Base-by-base conservation (phyloP, 129 eudicot genomes). In the Lactuca saligna region DNA sequence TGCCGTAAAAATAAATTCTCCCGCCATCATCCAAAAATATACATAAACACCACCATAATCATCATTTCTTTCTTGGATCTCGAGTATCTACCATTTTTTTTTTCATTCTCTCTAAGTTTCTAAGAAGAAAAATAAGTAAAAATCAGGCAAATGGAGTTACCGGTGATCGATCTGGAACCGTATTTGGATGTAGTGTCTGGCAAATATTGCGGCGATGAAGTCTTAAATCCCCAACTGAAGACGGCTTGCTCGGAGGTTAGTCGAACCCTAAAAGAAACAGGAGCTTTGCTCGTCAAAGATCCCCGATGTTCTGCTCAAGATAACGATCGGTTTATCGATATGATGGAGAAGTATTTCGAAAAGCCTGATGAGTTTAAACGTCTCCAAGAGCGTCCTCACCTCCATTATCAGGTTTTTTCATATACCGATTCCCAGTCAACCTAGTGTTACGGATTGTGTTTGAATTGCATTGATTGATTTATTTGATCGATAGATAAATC, bases 311-410 rank as follows among this genome's bases (percentile, higher is more conserved):
- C 98, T 0, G 87, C 84, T 37, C 75, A 79, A 48, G 98, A 92
- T 66, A 92, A 92, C 17, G 98, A 92, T 79, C 85, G 86, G 1
- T 88, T 92, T 75, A 68, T 92, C 33, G 87, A 92, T 65, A 92
- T 92, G 98, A 92, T 92, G 98, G 98, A 92, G 76, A 86, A 79
- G 61, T 92, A 88, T 65, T 92, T 92, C 66, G 77, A 89, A 53
- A 78, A 77, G 70, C 91, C 98, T 10, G 69, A 65, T 12, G 83
- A 92, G 5, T 77, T 86, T 68, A 89, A 93, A 66, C 89, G 90
- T 25, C 67, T 68, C 0, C 98, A 93, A 61, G 98, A 93, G 56
- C 90, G 98, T 14, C 92, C 95, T 8, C 83, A 86, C 1, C 87
- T 93, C 34, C 98, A 93, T 81, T 89, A 93, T 61, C 98, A 89